Conservation (phyloP, 2,329 filamentous ascomycete species). For the Cryphonectria japonica region DNA sequence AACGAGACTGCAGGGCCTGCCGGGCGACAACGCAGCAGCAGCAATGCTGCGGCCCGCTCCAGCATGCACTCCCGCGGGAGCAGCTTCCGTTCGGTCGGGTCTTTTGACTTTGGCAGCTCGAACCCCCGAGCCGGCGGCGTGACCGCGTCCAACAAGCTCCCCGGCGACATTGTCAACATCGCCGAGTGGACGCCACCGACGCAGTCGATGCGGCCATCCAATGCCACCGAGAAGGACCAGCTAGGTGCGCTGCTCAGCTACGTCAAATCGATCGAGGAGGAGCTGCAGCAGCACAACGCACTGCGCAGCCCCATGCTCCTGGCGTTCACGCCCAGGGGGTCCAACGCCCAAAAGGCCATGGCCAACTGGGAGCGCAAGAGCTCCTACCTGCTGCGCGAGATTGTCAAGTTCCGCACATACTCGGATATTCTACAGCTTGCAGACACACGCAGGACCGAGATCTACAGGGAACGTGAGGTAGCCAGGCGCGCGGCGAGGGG, state of each 20-base stretch:
- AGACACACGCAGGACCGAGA: slow-evolving; percentile 68
- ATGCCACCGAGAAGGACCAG: slow-evolving; percentile 78
- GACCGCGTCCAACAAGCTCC: slow-evolving; percentile 57
- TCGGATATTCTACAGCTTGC: slow-evolving; percentile 82
- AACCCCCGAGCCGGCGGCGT: slow-evolving; percentile 54
- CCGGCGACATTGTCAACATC: slow-evolving; percentile 82
- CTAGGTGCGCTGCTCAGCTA: slow-evolving; percentile 75
- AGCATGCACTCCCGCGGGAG: slow-evolving; percentile 52
- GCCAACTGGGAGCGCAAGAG: slow-evolving; percentile 97
- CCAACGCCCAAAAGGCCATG: slow-evolving; percentile 84
- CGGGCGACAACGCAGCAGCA: slow-evolving; percentile 50
- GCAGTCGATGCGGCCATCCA: slow-evolving; percentile 87
- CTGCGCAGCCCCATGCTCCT: slow-evolving; percentile 84
- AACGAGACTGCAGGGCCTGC: slow-evolving; percentile 46
- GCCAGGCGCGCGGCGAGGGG: slow-evolving; percentile 54
- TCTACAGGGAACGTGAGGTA: slow-evolving; percentile 65
- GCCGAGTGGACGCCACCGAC: slow-evolving; percentile 88
- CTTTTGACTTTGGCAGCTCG: slow-evolving; percentile 66
- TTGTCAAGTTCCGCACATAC: slow-evolving; percentile 95
- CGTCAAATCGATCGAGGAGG: slow-evolving; percentile 82
- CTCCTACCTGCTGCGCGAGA: slow-evolving; percentile 86
- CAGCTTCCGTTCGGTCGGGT: slow-evolving; percentile 55
- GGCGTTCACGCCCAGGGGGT: slow-evolving; percentile 83
- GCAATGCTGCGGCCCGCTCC: slow-evolving; percentile 47
- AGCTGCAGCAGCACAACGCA: slow-evolving; percentile 85